Percentiles rank a stretch among this genome's conserved stretches.
phyloP scores from a whole-genome alignment of 345 rosid genomes.

The Geranium rotundifolium region DNA sequence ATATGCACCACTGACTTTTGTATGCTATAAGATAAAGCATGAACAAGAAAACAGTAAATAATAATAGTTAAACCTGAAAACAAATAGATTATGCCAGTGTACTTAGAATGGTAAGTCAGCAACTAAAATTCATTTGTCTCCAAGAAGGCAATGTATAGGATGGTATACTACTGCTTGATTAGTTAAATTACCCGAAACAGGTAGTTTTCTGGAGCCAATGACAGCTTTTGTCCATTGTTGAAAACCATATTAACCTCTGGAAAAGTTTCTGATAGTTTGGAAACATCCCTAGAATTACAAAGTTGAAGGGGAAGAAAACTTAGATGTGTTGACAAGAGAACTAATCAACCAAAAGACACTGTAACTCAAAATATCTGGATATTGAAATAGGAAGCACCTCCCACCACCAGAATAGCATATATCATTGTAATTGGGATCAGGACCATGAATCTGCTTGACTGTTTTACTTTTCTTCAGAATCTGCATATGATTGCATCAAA shows the following conservation, averaged over 20 bases:
- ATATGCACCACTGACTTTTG: slow-evolving; percentile 64
- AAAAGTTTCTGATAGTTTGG: slow-evolving; percentile 44
- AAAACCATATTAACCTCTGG: slow-evolving; percentile 70
- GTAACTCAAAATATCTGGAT: neutral
- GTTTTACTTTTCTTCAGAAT: slow-evolving; percentile 46
- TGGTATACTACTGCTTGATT: too few relatives aligned
- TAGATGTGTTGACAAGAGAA: neutral
- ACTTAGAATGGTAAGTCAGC: neutral
- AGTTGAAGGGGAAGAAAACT: slow-evolving; percentile 7
- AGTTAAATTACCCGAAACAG: slow-evolving; percentile 41
- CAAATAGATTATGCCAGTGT: too few relatives aligned
- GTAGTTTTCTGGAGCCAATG: slow-evolving; percentile 83
- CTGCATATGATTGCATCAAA: slow-evolving; percentile 17
- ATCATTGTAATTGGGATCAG: slow-evolving; percentile 87
- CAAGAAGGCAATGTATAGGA: too few relatives aligned
- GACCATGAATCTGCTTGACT: slow-evolving; percentile 63
- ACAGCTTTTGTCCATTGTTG: slow-evolving; percentile 53
- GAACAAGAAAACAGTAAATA: slow-evolving; percentile 3
- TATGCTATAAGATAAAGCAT: slow-evolving; percentile 39
- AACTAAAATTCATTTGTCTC: too few relatives aligned
- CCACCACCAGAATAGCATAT: slow-evolving; percentile 61
- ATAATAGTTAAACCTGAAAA: too few relatives aligned
- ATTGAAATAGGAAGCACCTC: slow-evolving; percentile 32
- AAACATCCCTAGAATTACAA: slow-evolving; percentile 27
- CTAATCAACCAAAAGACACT: neutral